These are phyloP conservation scores for Nosema bombycis DNA, from an alignment of 371 early-diverging fungal genomes.

Conservation along the genomic window DNA sequence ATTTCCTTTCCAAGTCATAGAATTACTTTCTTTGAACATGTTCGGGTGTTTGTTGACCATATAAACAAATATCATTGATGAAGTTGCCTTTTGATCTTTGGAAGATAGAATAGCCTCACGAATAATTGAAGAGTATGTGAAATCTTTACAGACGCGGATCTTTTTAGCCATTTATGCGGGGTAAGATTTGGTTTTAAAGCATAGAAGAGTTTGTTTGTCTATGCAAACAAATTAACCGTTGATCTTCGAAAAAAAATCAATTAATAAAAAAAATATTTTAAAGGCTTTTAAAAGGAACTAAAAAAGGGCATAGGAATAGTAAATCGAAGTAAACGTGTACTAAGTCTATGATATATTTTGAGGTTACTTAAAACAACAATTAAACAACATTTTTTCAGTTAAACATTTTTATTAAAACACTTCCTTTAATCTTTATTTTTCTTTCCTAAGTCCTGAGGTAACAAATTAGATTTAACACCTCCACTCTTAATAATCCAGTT, in stretches of 20 bases:
- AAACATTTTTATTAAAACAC: not conserved
- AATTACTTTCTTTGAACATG: slow-evolving; percentile 37
- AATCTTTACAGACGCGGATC: slow-evolving; percentile 34
- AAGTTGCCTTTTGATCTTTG: slow-evolving; percentile 37
- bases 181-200: not conserved
- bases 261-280: not conserved
- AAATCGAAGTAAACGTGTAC: no score
- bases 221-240: not conserved
- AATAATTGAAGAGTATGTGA: slow-evolving; percentile 51
- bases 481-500: slow-evolving; percentile 63
- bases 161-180: slow-evolving; percentile 43
- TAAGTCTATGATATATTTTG: not conserved
- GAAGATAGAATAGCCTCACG: slow-evolving; percentile 37
- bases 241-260: not conserved
- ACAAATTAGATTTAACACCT: slow-evolving; percentile 46
- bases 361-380: not conserved
- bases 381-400: not conserved
- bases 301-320: no score
- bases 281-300: no score
- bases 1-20: slow-evolving; percentile 58
- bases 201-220: slow-evolving; percentile 2
- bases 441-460: slow-evolving; percentile 10
- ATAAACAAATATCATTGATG: slow-evolving; percentile 47
- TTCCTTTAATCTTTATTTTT: slow-evolving; percentile 27
- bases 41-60: slow-evolving; percentile 45